Percentiles rank a stretch among this genome's conserved stretches.
phyloP scores from a whole-genome alignment of 306 rosid genomes.

The Sechiopsis laciniata region DNA sequence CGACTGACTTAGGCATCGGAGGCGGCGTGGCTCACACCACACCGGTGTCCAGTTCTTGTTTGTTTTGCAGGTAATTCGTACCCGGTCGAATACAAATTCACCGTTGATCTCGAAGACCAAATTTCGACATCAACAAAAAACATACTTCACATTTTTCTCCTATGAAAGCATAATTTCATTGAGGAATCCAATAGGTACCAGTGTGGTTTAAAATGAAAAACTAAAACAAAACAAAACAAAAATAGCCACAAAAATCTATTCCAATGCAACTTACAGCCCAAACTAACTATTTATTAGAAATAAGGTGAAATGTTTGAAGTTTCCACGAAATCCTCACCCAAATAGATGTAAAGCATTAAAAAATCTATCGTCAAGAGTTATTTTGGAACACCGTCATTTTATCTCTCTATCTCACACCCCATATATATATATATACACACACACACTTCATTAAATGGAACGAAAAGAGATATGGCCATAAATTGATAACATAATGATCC shows the following conservation, averaged over 20 bases:
- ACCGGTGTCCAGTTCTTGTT: too few relatives aligned
- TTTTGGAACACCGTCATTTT: conserved; percentile 1
- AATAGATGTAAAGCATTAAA: too few relatives aligned
- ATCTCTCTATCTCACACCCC: neutral
- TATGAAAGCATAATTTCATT: neutral
- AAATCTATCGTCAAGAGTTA: too few relatives aligned
- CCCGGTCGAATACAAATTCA: too few relatives aligned
- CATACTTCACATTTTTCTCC: neutral
- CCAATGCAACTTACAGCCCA: neutral
- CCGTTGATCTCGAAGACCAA: too few relatives aligned
- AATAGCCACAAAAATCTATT: neutral
- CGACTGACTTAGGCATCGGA: too few relatives aligned
- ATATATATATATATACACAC: neutral
- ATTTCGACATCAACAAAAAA: too few relatives aligned
- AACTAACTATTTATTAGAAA: conserved; percentile 8
- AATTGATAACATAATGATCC: neutral
- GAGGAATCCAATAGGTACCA: neutral
- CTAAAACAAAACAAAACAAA: too few relatives aligned
- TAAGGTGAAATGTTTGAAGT: conserved; percentile 7
- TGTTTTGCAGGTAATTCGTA: too few relatives aligned
- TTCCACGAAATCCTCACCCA: too few relatives aligned
- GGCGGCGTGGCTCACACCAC: too few relatives aligned
- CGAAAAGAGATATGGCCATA: neutral
- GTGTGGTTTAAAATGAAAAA: neutral
- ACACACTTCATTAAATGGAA: neutral